phyloP scores from a whole-genome alignment of 192 early-diverging fungal genomes.

The Geranomyces variabilis region DNA sequence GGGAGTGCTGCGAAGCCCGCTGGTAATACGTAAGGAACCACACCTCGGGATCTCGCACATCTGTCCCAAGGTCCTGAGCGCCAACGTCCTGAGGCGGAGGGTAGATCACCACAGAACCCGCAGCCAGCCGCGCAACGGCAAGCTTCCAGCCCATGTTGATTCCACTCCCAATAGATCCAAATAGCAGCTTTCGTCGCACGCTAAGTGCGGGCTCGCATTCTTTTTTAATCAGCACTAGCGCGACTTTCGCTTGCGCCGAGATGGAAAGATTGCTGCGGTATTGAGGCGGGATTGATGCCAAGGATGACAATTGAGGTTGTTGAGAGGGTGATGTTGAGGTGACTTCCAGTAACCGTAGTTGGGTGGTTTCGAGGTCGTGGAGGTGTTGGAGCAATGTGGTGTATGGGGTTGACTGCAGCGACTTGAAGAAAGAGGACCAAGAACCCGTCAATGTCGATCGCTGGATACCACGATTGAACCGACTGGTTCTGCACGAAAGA shows the following conservation, averaged over 20 bases:
- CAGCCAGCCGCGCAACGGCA: background rate
- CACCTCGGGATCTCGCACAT: conserved; percentile 10
- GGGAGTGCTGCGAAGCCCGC: background rate
- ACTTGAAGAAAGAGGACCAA: background rate
- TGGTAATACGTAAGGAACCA: background rate
- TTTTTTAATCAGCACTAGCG: conserved; percentile 9
- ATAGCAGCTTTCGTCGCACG: conserved; percentile 1
- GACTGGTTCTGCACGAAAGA: too few species aligned
- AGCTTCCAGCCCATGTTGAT: background rate
- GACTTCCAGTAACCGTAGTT: background rate
- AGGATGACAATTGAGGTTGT: too few species aligned
- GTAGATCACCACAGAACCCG: background rate
- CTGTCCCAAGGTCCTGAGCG: background rate
- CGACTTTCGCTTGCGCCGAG: background rate
- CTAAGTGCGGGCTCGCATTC: conserved; percentile 6
- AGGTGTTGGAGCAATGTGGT: background rate
- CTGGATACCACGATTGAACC: too few species aligned
- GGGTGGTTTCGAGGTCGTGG: background rate
- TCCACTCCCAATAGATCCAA: background rate
- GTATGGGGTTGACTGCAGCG: background rate
- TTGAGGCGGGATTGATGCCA: too few species aligned
- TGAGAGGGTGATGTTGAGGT: background rate
- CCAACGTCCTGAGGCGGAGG: background rate
- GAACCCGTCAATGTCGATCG: too few species aligned
- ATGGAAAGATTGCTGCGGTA: background rate